Evolutionary conservation across 495 filamentous ascomycete genomes (phyloP).

Genomic region (Pseudoneurospora amorphoporcata): DNA sequence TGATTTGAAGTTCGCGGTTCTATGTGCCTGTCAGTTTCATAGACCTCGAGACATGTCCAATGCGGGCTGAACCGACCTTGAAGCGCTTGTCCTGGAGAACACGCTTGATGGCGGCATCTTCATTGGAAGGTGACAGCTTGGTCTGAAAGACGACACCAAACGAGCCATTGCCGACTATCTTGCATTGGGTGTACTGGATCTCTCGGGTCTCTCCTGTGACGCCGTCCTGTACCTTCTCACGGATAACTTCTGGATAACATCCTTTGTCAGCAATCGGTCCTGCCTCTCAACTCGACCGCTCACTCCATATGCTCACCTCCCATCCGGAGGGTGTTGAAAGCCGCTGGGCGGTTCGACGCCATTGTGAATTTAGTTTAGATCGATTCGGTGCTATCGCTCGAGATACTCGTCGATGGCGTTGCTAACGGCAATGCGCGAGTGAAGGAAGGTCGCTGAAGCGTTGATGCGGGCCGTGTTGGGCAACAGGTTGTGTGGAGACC

Average conservation of each 20-base stretch:
- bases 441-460: constrained; percentile 17
- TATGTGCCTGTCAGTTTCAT: constrained; percentile 36
- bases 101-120: constrained; percentile 97
- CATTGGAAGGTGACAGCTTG: constrained; percentile 90
- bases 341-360: constrained; percentile 42
- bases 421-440: constrained; percentile 16
- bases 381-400: constrained; percentile 26
- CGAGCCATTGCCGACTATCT: constrained; percentile 99
- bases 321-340: constrained; percentile 44
- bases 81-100: constrained; percentile 98
- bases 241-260: constrained; percentile 68
- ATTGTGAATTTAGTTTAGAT: constrained; percentile 22
- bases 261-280: constrained; percentile 1
- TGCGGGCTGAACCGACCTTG: constrained; percentile 52
- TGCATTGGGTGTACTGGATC: constrained; percentile 97
- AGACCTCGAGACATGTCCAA: not conserved
- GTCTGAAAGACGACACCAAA: constrained; percentile 99
- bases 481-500: constrained; percentile 24
- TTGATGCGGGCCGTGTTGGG: constrained; percentile 38
- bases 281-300: not conserved
- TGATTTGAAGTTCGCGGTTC: constrained; percentile 99
- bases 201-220: constrained; percentile 91
- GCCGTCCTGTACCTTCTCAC: constrained; percentile 98
- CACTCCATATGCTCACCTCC: constrained; percentile 34
- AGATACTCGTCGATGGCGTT: constrained; percentile 1